Evolutionary conservation across 345 rosid species (phyloP), one percentile per base, ranked within the genome.

Genomic region (Camelina laxa): DNA sequence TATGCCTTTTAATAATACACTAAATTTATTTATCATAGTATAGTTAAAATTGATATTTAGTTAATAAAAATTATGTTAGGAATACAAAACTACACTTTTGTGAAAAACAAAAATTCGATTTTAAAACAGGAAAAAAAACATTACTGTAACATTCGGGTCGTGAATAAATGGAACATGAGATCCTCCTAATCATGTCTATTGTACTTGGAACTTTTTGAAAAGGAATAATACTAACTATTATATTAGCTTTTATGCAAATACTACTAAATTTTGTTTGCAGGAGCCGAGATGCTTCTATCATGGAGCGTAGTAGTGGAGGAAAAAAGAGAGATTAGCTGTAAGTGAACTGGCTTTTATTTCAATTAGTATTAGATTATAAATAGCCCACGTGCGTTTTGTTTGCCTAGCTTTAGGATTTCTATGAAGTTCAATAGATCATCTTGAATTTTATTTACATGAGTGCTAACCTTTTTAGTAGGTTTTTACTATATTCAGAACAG

Each of bases 231-330:
- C 21, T 8, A 9, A 60, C 36, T 31, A 41, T 17, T 38, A 50
- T 57, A 44, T 57, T 44, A 4, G 19, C 1, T 1, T 55, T 24
- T 27, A 15, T 70, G 60, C 5, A 49, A 72, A 71, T 12, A 24
- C 14, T 22, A 57, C 15, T 36, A 57, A 45, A 22, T 19, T 13
- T 7, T 57, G 24, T 31, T 65, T 65, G 9, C 21, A 45, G 8
- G 72, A 35, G 77, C 59, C 19, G 66, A 57, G 65, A 57, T 74
- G 73, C 67, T 67, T 75, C 61, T 35, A 66, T 58, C 65, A 57
- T 74, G 72, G 65, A 49, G 17, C 35, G 16, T 47, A 54, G 63
- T 63, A 55, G 44, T 30, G 19, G 24, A 20, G 33, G 24, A 27
- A 38, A 12, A 35, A 7, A 22, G 36, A 21, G 36, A 36, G 60